A percentile compares a stretch with the other conserved stretches of the same genome.
These are phyloP conservation scores for Penicillium sp. DNA, from an alignment of 2,329 filamentous ascomycete species.

Conservation along the genomic window DNA sequence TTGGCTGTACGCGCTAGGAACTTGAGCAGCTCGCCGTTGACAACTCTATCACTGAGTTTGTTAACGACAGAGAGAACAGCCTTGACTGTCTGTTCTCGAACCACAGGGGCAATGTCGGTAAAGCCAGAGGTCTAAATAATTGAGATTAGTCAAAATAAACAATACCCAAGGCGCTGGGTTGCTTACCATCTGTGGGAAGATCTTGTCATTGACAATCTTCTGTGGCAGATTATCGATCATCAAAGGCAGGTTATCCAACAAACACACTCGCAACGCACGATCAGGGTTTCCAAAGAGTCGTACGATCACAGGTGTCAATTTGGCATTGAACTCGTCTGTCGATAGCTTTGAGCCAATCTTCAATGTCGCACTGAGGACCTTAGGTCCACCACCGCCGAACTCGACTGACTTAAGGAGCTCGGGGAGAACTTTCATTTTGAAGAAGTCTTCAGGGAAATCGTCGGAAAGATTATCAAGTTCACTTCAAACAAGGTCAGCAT, in stretches of 20 bases:
- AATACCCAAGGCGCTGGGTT: not conserved
- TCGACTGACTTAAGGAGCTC: slow-evolving; percentile 99
- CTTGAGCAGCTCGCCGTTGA: slow-evolving; percentile 90
- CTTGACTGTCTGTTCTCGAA: slow-evolving; percentile 95
- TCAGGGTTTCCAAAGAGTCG: slow-evolving; percentile 90
- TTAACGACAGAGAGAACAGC: slow-evolving; percentile 84
- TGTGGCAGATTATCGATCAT: slow-evolving; percentile 92
- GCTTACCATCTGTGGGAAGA: slow-evolving; percentile 87
- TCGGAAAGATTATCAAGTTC: slow-evolving; percentile 86
- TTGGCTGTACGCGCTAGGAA: slow-evolving; percentile 95
- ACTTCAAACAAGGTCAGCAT: slow-evolving; percentile 40
- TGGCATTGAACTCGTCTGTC: slow-evolving; percentile 85
- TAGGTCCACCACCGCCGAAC: slow-evolving; percentile 92
- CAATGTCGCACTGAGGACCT: slow-evolving; percentile 85
- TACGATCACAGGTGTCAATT: slow-evolving; percentile 83
- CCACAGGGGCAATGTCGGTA: slow-evolving; percentile 85
- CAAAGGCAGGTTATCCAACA: slow-evolving; percentile 83
- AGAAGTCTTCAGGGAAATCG: slow-evolving; percentile 97
- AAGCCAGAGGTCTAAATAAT: slow-evolving; percentile 81
- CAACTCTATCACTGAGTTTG: slow-evolving; percentile 88
- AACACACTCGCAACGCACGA: slow-evolving; percentile 85
- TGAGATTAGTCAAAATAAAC: slow-evolving; percentile 35
- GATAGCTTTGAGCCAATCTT: slow-evolving; percentile 88
- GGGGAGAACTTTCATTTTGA: slow-evolving; percentile 94
- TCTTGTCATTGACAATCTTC: slow-evolving; percentile 92